These are phyloP conservation scores for Alternaria sp. DNA, from an alignment of 2,329 filamentous ascomycete species.

Conservation along the genomic window DNA sequence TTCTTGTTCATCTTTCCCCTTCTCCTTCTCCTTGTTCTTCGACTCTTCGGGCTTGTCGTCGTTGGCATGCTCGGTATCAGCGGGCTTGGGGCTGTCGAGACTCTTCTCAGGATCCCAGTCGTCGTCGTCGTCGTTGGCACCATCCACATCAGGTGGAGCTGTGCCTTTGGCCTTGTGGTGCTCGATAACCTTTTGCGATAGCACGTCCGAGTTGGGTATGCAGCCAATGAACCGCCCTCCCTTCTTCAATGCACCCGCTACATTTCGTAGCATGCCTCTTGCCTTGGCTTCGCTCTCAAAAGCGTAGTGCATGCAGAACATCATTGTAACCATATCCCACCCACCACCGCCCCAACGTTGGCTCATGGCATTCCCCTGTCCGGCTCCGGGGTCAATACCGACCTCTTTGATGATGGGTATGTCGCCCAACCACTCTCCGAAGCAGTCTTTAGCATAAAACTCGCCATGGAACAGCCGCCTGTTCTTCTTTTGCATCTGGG, in stretches of 20 bases:
- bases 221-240: conserved; percentile 93
- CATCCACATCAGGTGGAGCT: conserved; percentile 50
- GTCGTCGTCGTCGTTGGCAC: conserved; percentile 46
- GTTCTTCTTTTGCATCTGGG: conserved; percentile 70
- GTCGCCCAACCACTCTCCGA: conserved; percentile 81
- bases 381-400: conserved; percentile 79
- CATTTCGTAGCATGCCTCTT: conserved; percentile 90
- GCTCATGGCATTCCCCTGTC: conserved; percentile 67
- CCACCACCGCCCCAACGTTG: conserved; percentile 73
- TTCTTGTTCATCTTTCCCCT: conserved; percentile 54
- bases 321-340: conserved; percentile 97
- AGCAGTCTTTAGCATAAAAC: conserved; percentile 93
- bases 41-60: conserved; percentile 35
- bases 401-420: conserved; percentile 84
- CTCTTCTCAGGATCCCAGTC: conserved; percentile 59
- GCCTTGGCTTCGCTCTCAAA: conserved; percentile 93
- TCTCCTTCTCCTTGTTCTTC: conserved; percentile 35
- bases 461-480: conserved; percentile 78
- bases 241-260: conserved; percentile 88
- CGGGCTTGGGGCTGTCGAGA: conserved; percentile 48
- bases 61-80: conserved; percentile 48
- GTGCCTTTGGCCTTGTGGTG: conserved; percentile 68
- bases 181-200: conserved; percentile 78
- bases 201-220: conserved; percentile 95
- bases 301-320: conserved; percentile 99